phyloP scores from a whole-genome alignment of 1,139 yeast genomes.

The Candida sanyaensis region DNA sequence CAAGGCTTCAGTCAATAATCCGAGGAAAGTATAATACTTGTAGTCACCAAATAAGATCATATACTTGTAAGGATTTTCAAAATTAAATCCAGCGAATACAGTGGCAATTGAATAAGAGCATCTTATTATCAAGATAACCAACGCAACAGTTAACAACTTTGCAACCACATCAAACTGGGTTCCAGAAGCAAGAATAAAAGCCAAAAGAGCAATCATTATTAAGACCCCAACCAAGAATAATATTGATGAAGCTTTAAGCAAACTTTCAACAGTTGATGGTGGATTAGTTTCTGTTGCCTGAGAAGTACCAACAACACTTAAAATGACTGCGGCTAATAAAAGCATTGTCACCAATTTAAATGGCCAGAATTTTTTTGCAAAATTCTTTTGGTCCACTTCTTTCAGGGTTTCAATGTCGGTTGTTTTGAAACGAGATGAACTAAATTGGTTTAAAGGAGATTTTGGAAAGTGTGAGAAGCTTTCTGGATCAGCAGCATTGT shows the following conservation, averaged over 20 bases:
- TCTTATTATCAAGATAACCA: slow-evolving; percentile 12
- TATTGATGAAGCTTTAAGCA: slow-evolving; percentile 11
- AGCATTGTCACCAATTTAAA: slow-evolving; percentile 12
- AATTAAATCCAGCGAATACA: slow-evolving; percentile 14
- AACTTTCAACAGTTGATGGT: slow-evolving; percentile 3
- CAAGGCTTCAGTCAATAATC: slow-evolving; percentile 10
- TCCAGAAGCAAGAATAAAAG: neutral
- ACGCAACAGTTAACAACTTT: slow-evolving; percentile 9
- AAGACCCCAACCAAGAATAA: slow-evolving; percentile 13
- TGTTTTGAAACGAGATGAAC: neutral
- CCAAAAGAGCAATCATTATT: slow-evolving; percentile 8
- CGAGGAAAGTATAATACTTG: slow-evolving; percentile 14
- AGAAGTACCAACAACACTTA: slow-evolving; percentile 11
- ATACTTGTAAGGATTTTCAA: slow-evolving; percentile 11
- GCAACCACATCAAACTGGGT: slow-evolving; percentile 4
- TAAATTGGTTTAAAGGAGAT: no score
- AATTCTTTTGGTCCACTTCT: neutral
- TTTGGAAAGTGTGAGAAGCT: neutral
- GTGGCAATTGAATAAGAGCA: slow-evolving; percentile 13
- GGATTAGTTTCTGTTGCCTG: slow-evolving; percentile 2
- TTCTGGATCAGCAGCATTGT: neutral
- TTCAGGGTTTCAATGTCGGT: neutral
- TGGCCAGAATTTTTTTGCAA: slow-evolving; percentile 9
- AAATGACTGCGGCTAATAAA: slow-evolving; percentile 12
- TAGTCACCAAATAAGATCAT: slow-evolving; percentile 15